Percentiles rank a stretch among this genome's conserved stretches.
phyloP scores from a whole-genome alignment of 257 asterid genomes.

The Solanum paucissectum region DNA sequence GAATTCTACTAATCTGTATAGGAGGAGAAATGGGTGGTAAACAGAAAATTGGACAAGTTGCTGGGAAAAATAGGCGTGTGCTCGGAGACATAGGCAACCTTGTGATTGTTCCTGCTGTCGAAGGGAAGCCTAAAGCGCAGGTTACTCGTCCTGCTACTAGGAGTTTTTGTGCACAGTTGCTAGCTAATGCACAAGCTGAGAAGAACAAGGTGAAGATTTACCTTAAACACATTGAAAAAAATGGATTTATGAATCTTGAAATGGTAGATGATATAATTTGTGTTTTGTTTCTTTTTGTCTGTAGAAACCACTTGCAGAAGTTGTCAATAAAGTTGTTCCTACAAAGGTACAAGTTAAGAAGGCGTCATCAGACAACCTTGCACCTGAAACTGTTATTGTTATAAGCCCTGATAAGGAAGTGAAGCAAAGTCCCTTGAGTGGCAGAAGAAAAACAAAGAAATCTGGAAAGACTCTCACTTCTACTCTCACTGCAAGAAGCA shows the following conservation, averaged over 20 bases:
- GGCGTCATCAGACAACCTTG: conserved; percentile 12
- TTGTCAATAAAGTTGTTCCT: background rate
- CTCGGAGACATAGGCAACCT: conserved; percentile 72
- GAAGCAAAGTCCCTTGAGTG: background rate
- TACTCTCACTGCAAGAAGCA: conserved; percentile 71
- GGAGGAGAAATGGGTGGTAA: conserved; percentile 23
- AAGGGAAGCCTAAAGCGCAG: conserved; percentile 5
- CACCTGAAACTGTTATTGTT: conserved; percentile 10
- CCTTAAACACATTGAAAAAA: background rate
- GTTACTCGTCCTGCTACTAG: conserved; percentile 25
- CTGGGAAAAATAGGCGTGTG: conserved; percentile 44
- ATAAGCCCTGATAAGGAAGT: conserved; percentile 30
- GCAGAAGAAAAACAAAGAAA: conserved; percentile 20
- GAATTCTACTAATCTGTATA: background rate
- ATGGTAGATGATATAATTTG: background rate
- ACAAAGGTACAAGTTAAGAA: conserved; percentile 11
- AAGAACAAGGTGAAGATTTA: conserved; percentile 4
- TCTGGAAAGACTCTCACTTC: conserved; percentile 45
- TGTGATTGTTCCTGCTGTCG: conserved; percentile 15
- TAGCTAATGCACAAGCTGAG: conserved; percentile 17
- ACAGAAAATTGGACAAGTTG: conserved; percentile 34
- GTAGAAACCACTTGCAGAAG: conserved; percentile 13
- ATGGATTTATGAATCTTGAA: background rate
- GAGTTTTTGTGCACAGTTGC: conserved; percentile 13
- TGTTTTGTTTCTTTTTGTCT: background rate